Conservation (phyloP, 2,329 filamentous ascomycete genomes). For the Teratosphaeria viscida region DNA sequence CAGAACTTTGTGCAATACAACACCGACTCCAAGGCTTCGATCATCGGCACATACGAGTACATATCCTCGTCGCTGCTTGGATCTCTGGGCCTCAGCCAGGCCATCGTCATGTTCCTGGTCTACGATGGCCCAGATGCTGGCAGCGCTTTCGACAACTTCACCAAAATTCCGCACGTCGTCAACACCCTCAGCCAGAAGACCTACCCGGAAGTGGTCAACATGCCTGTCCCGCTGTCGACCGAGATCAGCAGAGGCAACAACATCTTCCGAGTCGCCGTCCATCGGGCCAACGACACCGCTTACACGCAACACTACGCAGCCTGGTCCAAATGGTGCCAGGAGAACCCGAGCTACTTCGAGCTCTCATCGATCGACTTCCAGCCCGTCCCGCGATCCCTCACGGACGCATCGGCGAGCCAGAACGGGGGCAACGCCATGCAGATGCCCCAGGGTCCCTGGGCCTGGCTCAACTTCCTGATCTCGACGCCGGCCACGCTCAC, state of each 20-base stretch:
- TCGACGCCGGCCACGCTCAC: background rate
- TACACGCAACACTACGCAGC: conserved; percentile 14
- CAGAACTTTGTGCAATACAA: conserved; percentile 25
- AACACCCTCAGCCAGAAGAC: conserved; percentile 21
- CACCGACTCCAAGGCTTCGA: conserved; percentile 25
- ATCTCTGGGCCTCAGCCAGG: conserved; percentile 23
- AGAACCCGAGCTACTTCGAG: conserved; percentile 6
- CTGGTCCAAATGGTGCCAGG: conserved; percentile 23
- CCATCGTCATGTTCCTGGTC: conserved; percentile 27
- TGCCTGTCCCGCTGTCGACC: conserved; percentile 23
- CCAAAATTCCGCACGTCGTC: conserved; percentile 21
- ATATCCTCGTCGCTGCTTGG: conserved; percentile 18
- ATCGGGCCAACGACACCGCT: conserved; percentile 16
- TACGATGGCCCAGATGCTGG: conserved; percentile 27
- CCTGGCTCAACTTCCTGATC: background rate
- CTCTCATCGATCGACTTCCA: conserved; percentile 11
- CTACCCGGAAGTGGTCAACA: conserved; percentile 25
- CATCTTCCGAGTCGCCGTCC: conserved; percentile 26
- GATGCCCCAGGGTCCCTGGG: background rate
- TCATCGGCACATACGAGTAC: conserved; percentile 27
- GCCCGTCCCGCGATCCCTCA: conserved; percentile 11
- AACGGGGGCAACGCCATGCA: conserved; percentile 6
- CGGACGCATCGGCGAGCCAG: conserved; percentile 4
- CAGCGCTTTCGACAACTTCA: conserved; percentile 25
- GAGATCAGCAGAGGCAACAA: conserved; percentile 24